Conservation (phyloP, 2,329 filamentous ascomycete genomes). For the Neopestalotiopsis rosae region DNA sequence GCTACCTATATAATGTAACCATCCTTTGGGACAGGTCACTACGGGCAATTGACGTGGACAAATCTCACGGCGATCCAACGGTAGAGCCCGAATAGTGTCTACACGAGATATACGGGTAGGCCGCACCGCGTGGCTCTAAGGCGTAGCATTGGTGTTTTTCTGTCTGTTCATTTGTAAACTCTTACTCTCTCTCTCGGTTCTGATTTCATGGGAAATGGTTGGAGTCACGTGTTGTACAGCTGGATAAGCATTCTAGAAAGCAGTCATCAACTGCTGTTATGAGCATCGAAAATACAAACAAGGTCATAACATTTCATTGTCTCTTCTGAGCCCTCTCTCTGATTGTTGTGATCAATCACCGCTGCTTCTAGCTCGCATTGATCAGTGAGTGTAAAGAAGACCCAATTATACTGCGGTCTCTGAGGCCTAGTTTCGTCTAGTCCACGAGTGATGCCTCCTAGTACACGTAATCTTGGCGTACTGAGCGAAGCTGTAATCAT, state of each 20-base stretch:
- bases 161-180: conserved; percentile 16
- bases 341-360: background rate
- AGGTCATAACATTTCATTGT: background rate
- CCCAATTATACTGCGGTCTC: background rate
- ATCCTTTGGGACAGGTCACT: background rate
- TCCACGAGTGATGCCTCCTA: background rate
- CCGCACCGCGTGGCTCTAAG: background rate
- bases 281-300: conserved; percentile 3
- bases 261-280: conserved; percentile 7
- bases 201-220: conserved; percentile 10
- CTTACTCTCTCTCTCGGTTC: conserved; percentile 15
- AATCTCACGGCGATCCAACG: background rate
- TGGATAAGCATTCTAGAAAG: conserved; percentile 20
- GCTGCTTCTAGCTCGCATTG: background rate
- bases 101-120: background rate
- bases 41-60: background rate
- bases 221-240: conserved; percentile 16
- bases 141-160: conserved; percentile 10
- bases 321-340: background rate
- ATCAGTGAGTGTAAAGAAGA: background rate
- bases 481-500: background rate
- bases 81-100: background rate
- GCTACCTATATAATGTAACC: conserved; percentile 3
- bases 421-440: background rate
- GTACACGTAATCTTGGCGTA: background rate